Percentiles rank a stretch among this genome's conserved stretches.
Evolutionary conservation across 768 basidiomycete genomes (phyloP).

Genomic region (Tulasnella sp.): DNA sequence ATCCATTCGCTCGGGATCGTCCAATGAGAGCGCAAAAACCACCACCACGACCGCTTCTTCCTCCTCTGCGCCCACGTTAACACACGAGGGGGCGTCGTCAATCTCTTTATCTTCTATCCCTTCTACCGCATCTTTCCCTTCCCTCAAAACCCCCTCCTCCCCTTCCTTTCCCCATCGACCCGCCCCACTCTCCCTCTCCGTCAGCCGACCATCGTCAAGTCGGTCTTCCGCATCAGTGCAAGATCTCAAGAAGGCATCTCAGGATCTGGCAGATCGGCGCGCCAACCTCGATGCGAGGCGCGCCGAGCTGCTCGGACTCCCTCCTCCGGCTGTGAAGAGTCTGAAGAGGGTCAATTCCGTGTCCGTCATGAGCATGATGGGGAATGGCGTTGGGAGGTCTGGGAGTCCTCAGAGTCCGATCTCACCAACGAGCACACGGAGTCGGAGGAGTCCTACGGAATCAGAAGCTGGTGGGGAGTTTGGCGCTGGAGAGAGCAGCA

Average conservation of each 20-base stretch:
- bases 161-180: neutral
- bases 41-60: neutral
- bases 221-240: too few species aligned
- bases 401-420: too few species aligned
- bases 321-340: conserved; percentile 2
- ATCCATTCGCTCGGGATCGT: neutral
- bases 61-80: neutral
- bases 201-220: neutral
- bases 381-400: too few species aligned
- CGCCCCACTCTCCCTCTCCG: too few species aligned
- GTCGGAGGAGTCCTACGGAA: neutral
- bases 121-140: neutral
- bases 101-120: neutral
- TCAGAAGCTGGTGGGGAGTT: too few species aligned
- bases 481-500: neutral
- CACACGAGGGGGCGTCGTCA: neutral
- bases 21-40: neutral
- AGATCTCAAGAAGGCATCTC: neutral
- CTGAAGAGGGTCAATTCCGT: neutral
- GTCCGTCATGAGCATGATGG: too few species aligned
- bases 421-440: neutral
- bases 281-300: conserved; percentile 12
- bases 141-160: neutral
- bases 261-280: conserved; percentile 9
- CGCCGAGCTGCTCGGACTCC: conserved; percentile 2